phyloP scores from a whole-genome alignment of 352 stramenopile species.

The Globisporangium uncinulatum region DNA sequence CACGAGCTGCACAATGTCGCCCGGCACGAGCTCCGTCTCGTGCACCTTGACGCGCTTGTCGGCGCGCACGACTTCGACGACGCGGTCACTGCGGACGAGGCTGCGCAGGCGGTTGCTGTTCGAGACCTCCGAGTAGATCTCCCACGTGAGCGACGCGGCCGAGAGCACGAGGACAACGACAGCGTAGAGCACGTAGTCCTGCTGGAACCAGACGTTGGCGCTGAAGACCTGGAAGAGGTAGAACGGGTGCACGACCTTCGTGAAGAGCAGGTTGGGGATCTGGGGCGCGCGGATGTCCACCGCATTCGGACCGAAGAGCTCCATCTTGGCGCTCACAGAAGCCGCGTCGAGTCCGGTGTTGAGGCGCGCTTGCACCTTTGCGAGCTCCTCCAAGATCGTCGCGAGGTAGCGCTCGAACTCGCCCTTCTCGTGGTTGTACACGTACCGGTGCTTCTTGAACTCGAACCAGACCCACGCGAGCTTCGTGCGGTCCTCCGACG shows the following conservation, averaged over 20 bases:
- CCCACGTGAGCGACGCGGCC: slow-evolving; percentile 60
- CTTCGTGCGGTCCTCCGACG: slow-evolving; percentile 18
- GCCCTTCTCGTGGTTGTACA: slow-evolving; percentile 40
- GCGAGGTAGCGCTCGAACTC: slow-evolving; percentile 50
- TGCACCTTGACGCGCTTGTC: slow-evolving; percentile 44
- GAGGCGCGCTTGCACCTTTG: slow-evolving; percentile 17
- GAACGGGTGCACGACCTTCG: slow-evolving; percentile 73
- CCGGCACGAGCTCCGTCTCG: slow-evolving; percentile 44
- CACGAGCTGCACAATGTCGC: slow-evolving; percentile 66
- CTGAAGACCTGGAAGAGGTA: slow-evolving; percentile 76
- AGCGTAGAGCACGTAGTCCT: slow-evolving; percentile 64
- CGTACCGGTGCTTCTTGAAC: slow-evolving; percentile 65
- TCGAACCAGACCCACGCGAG: slow-evolving; percentile 50
- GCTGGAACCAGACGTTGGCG: slow-evolving; percentile 59
- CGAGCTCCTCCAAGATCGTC: slow-evolving; percentile 22
- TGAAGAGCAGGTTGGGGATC: slow-evolving; percentile 36
- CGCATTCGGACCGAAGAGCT: slow-evolving; percentile 52
- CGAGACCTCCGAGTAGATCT: slow-evolving; percentile 56
- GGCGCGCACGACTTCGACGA: slow-evolving; percentile 35
- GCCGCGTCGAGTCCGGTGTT: slow-evolving; percentile 19
- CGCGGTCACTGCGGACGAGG: slow-evolving; percentile 38
- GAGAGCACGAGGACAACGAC: slow-evolving; percentile 59
- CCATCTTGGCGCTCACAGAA: slow-evolving; percentile 13
- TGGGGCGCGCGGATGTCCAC: slow-evolving; percentile 37
- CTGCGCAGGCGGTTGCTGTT: slow-evolving; percentile 61